Evolutionary conservation across 371 early-diverging fungal species (phyloP).

Genomic region (Nematocida sp.): DNA sequence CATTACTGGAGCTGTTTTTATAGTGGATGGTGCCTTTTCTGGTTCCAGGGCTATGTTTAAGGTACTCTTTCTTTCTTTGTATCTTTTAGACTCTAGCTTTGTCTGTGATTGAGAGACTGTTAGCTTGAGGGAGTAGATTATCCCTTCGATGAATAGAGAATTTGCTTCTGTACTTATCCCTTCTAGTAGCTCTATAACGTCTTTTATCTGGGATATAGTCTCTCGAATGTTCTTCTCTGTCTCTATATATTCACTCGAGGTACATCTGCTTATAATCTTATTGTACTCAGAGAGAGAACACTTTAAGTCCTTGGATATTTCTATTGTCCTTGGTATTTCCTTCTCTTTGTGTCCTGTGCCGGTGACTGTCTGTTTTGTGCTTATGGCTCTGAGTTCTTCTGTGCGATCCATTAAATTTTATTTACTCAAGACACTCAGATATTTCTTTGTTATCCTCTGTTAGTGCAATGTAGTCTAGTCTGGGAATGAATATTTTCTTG

Average conservation of each 20-base stretch:
- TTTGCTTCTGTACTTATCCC: background rate
- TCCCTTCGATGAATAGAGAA: slow-evolving; percentile 1
- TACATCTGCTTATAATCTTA: background rate
- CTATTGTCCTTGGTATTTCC: background rate
- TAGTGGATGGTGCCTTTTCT: slow-evolving; percentile 23
- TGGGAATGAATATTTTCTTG: slow-evolving; percentile 38
- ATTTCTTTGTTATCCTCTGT: slow-evolving; percentile 16
- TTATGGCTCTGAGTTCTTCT: slow-evolving; percentile 14
- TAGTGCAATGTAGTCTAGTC: slow-evolving; percentile 26
- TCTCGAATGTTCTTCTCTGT: background rate
- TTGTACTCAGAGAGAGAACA: background rate
- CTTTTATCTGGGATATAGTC: background rate
- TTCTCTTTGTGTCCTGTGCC: background rate
- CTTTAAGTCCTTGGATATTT: slow-evolving; percentile 18
- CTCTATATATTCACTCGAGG: slow-evolving; percentile 11
- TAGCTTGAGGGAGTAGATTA: background rate
- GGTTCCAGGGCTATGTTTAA: slow-evolving; percentile 48
- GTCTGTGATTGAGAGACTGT: background rate
- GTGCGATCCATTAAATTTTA: slow-evolving; percentile 53
- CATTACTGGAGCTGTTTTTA: slow-evolving; percentile 6
- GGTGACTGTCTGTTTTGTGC: background rate
- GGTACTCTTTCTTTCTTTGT: background rate
- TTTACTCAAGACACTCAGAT: slow-evolving; percentile 8
- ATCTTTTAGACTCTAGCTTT: slow-evolving; percentile 27
- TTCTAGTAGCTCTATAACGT: background rate